Evolutionary conservation across 1,284 basidiomycete genomes (phyloP).

Genomic region (Ganoderma sp.): DNA sequence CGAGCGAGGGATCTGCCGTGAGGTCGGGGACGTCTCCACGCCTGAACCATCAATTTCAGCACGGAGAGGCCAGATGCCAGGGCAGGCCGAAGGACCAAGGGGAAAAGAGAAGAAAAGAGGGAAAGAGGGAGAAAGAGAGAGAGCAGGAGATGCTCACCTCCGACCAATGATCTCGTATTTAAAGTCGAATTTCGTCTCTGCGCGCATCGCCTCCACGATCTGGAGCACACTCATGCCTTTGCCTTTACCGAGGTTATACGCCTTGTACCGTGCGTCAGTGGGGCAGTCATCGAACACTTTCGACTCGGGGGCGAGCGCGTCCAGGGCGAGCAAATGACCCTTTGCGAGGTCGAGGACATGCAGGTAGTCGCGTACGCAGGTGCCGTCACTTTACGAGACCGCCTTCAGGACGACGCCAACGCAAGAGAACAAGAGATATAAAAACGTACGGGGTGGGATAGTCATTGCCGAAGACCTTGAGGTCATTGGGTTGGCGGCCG

Average conservation of each 20-base stretch:
- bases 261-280: conserved; percentile 75
- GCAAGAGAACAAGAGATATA: too few relatives aligned
- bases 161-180: conserved; percentile 90
- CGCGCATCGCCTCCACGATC: conserved; percentile 95
- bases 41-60: conserved; percentile 47
- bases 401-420: too few relatives aligned
- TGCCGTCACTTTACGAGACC: too few relatives aligned
- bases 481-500: conserved; percentile 82
- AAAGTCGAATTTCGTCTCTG: conserved; percentile 89
- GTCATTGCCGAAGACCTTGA: conserved; percentile 98
- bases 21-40: conserved; percentile 96
- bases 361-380: conserved; percentile 97
- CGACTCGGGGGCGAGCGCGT: conserved; percentile 77
- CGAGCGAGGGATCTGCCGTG: conserved; percentile 91
- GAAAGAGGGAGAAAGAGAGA: too few relatives aligned
- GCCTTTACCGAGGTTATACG: conserved; percentile 97
- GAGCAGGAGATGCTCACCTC: conserved; percentile 76
- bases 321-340: conserved; percentile 92
- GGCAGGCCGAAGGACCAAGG: too few relatives aligned
- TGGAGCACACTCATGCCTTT: conserved; percentile 92
- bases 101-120: not conserved
- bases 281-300: conserved; percentile 59
- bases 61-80: too few relatives aligned
- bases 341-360: conserved; percentile 95
- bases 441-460: conserved; percentile 86